A percentile compares a stretch with the other conserved stretches of the same genome.
These are phyloP conservation scores for Plectosphaerella cucumerina DNA, from an alignment of 2,329 filamentous ascomycete genomes.

Conservation along the genomic window DNA sequence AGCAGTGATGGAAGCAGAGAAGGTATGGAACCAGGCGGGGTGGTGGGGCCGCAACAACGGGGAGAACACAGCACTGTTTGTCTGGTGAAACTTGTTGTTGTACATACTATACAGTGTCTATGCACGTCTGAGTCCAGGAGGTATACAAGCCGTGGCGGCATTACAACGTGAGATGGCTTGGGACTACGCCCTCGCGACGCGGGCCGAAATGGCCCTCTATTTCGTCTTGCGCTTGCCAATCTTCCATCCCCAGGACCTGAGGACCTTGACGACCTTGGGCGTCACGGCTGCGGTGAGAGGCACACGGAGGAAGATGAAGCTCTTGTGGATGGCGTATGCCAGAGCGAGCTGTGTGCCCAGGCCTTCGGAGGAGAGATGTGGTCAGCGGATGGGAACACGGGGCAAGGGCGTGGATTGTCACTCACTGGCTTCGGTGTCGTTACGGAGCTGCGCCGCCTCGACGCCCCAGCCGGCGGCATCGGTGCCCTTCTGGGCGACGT, in stretches of 20 bases:
- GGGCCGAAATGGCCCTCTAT: no score
- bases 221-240: slow-evolving; percentile 64
- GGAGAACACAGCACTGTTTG: not conserved
- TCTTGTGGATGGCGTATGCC: slow-evolving; percentile 97
- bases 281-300: slow-evolving; percentile 86
- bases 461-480: slow-evolving; percentile 58
- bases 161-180: not conserved
- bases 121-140: slow-evolving; percentile 7
- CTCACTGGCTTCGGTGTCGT: slow-evolving; percentile 70
- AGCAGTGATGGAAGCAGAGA: no score
- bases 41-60: no score
- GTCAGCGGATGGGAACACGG: slow-evolving; percentile 9
- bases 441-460: slow-evolving; percentile 56
- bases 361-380: slow-evolving; percentile 31
- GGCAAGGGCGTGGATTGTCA: slow-evolving; percentile 20
- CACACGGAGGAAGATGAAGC: slow-evolving; percentile 93
- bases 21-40: no score
- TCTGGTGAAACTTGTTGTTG: not conserved
- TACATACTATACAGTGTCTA: slow-evolving; percentile 4
- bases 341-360: slow-evolving; percentile 80
- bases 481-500: slow-evolving; percentile 38
- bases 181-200: no score
- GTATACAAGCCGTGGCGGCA: slow-evolving; percentile 3
- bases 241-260: slow-evolving; percentile 89
- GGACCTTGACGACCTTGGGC: slow-evolving; percentile 87